Evolutionary conservation across 2,329 filamentous ascomycete genomes (phyloP).

Genomic region (Orbilia ellipsospora): DNA sequence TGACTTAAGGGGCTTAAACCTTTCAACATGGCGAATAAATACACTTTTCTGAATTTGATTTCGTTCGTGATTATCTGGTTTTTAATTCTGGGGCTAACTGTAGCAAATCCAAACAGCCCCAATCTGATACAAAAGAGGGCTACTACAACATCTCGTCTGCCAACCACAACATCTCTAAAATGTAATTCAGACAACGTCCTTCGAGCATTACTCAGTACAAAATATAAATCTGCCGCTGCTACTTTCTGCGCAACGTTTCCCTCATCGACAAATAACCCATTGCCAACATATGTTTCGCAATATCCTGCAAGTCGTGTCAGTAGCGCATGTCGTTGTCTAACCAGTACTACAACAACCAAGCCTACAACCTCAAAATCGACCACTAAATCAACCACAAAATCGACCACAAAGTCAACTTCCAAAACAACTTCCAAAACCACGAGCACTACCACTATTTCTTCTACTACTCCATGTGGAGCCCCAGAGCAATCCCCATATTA

Average conservation of each 20-base stretch:
- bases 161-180: constrained; percentile 7
- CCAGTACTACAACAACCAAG: neutral
- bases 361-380: neutral
- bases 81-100: neutral
- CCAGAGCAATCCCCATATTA: constrained; percentile 13
- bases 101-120: neutral
- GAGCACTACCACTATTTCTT: neutral
- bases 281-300: neutral
- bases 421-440: constrained; percentile 10
- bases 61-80: neutral
- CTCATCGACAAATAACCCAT: neutral
- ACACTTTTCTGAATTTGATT: neutral
- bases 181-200: constrained; percentile 24
- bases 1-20: too few species aligned
- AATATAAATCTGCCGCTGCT: neutral
- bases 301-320: constrained; percentile 2
- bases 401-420: neutral
- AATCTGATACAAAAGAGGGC: neutral
- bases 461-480: constrained; percentile 1
- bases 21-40: neutral
- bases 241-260: constrained; percentile 25
- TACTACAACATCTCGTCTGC: neutral
- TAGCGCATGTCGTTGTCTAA: constrained; percentile 6
- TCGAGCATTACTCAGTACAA: neutral
- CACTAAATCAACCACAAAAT: neutral